These are phyloP conservation scores for Madurella fahalii DNA, from an alignment of 2,329 filamentous ascomycete species.

Conservation along the genomic window DNA sequence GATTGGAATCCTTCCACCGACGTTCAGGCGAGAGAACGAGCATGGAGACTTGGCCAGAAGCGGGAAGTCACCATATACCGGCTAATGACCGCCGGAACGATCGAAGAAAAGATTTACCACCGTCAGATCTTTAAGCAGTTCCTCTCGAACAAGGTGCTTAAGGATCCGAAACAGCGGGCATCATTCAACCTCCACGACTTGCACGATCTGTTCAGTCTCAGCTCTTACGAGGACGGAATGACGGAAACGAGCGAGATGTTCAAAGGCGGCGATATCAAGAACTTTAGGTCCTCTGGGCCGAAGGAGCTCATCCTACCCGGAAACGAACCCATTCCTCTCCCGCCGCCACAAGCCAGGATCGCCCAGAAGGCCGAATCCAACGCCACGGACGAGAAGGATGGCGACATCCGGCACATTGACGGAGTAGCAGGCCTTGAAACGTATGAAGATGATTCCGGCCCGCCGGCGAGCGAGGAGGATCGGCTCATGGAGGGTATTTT, in stretches of 20 bases:
- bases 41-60: conserved; percentile 94
- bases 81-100: conserved; percentile 96
- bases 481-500: conserved; percentile 89
- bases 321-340: conserved; percentile 16
- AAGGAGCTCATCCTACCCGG: conserved; percentile 30
- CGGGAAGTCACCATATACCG: conserved; percentile 93
- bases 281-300: conserved; percentile 37
- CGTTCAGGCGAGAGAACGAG: conserved; percentile 87
- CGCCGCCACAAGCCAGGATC: conserved; percentile 3
- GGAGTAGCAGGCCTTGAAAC: conserved; percentile 63
- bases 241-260: conserved; percentile 87
- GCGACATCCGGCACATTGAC: conserved; percentile 33
- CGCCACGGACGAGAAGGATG: conserved; percentile 12
- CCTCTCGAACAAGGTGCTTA: conserved; percentile 90
- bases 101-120: conserved; percentile 99
- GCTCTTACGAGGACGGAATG: conserved; percentile 60
- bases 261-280: conserved; percentile 75
- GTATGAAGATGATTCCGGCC: conserved; percentile 52
- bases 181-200: conserved; percentile 87
- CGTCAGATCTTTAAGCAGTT: conserved; percentile 99
- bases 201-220: conserved; percentile 85
- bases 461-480: conserved; percentile 54
- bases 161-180: conserved; percentile 88
- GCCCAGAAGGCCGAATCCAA: conserved; percentile 8
- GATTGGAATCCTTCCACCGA: conserved; percentile 99